Evolutionary conservation across 73 alveolate species (phyloP), one percentile per base, ranked within the genome.

Genomic region (Paramecium pentaurelia): DNA sequence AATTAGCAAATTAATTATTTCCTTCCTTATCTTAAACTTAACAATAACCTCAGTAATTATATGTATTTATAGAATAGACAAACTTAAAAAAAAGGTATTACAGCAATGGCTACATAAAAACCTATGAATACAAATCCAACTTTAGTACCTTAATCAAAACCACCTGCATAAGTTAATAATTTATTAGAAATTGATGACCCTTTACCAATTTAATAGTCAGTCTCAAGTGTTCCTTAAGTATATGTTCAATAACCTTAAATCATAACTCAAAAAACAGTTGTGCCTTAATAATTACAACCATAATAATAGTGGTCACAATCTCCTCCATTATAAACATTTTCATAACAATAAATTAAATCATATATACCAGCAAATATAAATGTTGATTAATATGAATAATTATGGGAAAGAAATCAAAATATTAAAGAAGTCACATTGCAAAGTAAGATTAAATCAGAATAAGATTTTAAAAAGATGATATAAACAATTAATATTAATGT

Each of bases 341-440:
- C 70, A 6, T 22, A 38, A 75, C n/a, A 75, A 54, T 7, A 54
- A 54, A 54, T 54, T 14, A 75, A 38, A 75, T 27, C 71, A 4
- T 89, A 42, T 51, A 25, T 83, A 3, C 94, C 94, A 8, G 45
- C 77, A 7, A 45, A 89, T 28, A 71, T 89, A 5, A 89, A 38
- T 71, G 54, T 71, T 4, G 94, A 89, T 42, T 28, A 68, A 70
- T 89, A 71, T 58, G 94, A 71, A 47, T 10, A 12, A 20, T 58
- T 71, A 5, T 89, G 94, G 94, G 94, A 89, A 28, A 20, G 77
- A 54, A 20, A 60, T 68, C 8, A 32, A 45, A 83, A 89, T 60
- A 40, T 60, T 10, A 28, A 42, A 25, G 86, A 89, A 44, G 60
- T 47, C 18, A 89, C 88, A 18, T 27, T 71, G 30, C 44, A 83